Evolutionary conservation across 352 stramenopile genomes (phyloP).

Genomic region (Globisporangium barbulae): DNA sequence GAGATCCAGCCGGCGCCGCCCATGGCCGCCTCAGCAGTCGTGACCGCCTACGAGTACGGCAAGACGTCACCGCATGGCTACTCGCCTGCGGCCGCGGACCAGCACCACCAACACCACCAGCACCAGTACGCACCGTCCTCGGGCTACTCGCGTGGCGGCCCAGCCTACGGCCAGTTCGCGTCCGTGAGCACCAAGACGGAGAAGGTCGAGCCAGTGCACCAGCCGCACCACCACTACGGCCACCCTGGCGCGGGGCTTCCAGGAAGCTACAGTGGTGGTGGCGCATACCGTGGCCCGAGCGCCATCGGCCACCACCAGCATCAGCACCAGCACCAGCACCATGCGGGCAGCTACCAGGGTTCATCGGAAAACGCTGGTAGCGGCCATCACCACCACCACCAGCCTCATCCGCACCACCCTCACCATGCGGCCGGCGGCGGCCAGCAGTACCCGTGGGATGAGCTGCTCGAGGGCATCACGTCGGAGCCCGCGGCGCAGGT

Average conservation of each 20-base stretch:
- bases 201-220: constrained; percentile 11
- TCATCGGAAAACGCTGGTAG: constrained; percentile 10
- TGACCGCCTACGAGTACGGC: constrained; percentile 18
- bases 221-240: constrained; percentile 8
- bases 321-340: constrained; percentile 6
- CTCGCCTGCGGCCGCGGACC: constrained; percentile 5
- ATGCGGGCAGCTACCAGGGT: constrained; percentile 12
- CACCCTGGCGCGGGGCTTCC: neutral
- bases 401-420: neutral
- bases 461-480: constrained; percentile 73
- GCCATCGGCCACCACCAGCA: constrained; percentile 14
- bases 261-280: neutral
- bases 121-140: neutral
- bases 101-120: constrained; percentile 17
- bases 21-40: constrained; percentile 1
- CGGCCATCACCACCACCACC: constrained; percentile 4
- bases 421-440: neutral
- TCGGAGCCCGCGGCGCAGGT: constrained; percentile 30
- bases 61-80: constrained; percentile 21
- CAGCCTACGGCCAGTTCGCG: constrained; percentile 14
- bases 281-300: constrained; percentile 4
- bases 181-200: constrained; percentile 4
- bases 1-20: constrained; percentile 17
- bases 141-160: constrained; percentile 7
- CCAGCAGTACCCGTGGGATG: constrained; percentile 49